These are phyloP conservation scores for Schizochytrium sp. DNA, from an alignment of 108 stramenopile species.

Conservation along the genomic window DNA sequence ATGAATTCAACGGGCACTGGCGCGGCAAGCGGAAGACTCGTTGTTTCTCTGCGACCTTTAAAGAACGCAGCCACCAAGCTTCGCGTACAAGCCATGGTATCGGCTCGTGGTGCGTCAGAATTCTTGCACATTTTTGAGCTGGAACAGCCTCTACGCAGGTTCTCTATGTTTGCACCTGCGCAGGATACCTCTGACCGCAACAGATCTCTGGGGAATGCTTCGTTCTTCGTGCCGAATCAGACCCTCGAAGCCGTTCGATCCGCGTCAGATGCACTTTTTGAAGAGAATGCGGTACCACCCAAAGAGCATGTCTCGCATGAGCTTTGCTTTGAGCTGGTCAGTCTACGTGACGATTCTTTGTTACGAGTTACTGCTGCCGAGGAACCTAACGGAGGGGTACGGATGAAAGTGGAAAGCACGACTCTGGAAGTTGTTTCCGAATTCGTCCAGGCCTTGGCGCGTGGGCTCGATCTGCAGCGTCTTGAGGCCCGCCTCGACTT, in stretches of 20 bases:
- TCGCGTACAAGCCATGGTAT: constrained; percentile 36
- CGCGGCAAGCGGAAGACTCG: not conserved
- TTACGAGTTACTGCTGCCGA: not conserved
- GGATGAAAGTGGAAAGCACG: not conserved
- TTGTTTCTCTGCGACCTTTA: not conserved
- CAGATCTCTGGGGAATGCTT: not conserved
- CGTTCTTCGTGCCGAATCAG: not conserved
- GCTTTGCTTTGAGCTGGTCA: not conserved
- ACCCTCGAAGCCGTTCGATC: not conserved
- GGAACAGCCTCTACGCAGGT: not conserved
- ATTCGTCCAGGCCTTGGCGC: not conserved
- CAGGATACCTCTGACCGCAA: not conserved
- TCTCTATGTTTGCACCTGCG: not conserved
- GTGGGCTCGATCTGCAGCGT: not conserved
- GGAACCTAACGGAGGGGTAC: not conserved
- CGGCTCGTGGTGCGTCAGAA: constrained; percentile 21
- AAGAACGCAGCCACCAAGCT: constrained; percentile 10
- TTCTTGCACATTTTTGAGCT: constrained; percentile 41
- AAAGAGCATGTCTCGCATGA: not conserved
- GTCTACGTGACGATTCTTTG: not conserved
- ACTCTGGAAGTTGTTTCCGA: not conserved
- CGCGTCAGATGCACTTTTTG: not conserved
- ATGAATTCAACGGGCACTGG: no score
- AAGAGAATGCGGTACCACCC: not conserved
- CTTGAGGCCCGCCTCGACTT: constrained; percentile 38